Evolutionary conservation across 768 basidiomycete genomes (phyloP).

Genomic region (Agaricus bisporus): DNA sequence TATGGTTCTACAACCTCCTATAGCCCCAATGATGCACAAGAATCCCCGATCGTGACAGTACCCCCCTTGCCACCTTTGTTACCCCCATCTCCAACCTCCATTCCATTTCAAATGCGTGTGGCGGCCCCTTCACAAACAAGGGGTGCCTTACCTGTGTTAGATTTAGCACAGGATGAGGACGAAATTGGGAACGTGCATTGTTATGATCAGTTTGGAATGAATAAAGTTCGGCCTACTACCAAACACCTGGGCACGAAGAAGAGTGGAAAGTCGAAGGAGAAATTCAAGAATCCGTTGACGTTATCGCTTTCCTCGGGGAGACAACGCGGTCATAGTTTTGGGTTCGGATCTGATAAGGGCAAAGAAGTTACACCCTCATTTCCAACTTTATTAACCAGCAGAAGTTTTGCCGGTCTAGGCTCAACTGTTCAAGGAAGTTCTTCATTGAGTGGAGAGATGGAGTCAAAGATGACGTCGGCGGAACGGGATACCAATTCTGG

Average conservation of each 20-base stretch:
- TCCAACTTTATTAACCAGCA: not conserved
- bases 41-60: not conserved
- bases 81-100: not conserved
- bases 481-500: slow-evolving; percentile 4
- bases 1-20: not conserved
- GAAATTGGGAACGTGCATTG: not conserved
- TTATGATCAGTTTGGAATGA: slow-evolving; percentile 2
- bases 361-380: not conserved
- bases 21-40: not conserved
- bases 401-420: not conserved
- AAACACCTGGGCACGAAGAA: not conserved
- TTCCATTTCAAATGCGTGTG: slow-evolving; percentile 1
- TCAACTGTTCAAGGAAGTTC: slow-evolving; percentile 27
- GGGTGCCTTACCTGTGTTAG: slow-evolving; percentile 2
- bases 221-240: not conserved
- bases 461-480: slow-evolving; percentile 51
- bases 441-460: slow-evolving; percentile 56
- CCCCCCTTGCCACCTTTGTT: slow-evolving; percentile 1
- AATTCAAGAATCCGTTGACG: not conserved
- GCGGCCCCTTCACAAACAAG: slow-evolving; percentile 1
- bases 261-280: slow-evolving; percentile 3
- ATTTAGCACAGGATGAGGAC: slow-evolving; percentile 2
- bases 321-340: slow-evolving; percentile 1
- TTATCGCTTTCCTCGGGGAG: not conserved
- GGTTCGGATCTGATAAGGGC: not conserved